Conservation (phyloP, 805 yeast species). For the Osmozyma mogii region DNA sequence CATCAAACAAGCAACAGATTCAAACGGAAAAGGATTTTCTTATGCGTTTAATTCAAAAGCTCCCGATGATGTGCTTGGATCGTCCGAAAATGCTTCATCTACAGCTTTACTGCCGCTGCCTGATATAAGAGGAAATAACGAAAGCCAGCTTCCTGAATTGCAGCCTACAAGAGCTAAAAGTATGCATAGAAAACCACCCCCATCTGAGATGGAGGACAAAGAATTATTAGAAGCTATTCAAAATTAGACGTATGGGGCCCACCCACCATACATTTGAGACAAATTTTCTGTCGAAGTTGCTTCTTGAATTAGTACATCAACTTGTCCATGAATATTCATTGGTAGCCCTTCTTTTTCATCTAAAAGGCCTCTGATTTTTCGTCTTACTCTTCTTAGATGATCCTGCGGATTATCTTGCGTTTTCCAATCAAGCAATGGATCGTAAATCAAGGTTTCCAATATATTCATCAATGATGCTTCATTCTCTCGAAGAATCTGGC, state of each 20-base stretch:
- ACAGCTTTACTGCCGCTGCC: not conserved
- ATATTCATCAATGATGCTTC: conserved; percentile 84
- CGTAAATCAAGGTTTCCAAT: conserved; percentile 86
- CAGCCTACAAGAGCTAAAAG: too few species aligned
- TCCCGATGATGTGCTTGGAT: too few species aligned
- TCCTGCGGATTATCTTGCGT: conserved; percentile 47
- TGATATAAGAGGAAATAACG: too few species aligned
- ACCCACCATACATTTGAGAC: conserved; percentile 87
- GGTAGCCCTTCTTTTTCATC: conserved; percentile 73
- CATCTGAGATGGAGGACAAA: conserved; percentile 1
- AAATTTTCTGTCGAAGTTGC: conserved; percentile 68
- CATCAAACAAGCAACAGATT: too few species aligned
- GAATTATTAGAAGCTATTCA: not conserved
- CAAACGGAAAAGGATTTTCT: too few species aligned
- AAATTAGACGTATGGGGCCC: conserved; percentile 47
- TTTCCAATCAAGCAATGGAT: conserved; percentile 81
- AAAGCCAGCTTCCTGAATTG: not conserved
- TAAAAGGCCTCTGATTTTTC: conserved; percentile 80
- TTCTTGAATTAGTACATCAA: conserved; percentile 77
- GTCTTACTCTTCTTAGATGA: conserved; percentile 63
- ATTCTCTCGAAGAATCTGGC: conserved; percentile 61
- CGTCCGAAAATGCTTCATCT: too few species aligned
- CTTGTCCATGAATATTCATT: conserved; percentile 87
- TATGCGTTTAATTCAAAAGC: too few species aligned
- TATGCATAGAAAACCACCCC: conserved; percentile 3